Evolutionary conservation across 352 stramenopile species (phyloP).

Genomic region (Pythium dissimile): DNA sequence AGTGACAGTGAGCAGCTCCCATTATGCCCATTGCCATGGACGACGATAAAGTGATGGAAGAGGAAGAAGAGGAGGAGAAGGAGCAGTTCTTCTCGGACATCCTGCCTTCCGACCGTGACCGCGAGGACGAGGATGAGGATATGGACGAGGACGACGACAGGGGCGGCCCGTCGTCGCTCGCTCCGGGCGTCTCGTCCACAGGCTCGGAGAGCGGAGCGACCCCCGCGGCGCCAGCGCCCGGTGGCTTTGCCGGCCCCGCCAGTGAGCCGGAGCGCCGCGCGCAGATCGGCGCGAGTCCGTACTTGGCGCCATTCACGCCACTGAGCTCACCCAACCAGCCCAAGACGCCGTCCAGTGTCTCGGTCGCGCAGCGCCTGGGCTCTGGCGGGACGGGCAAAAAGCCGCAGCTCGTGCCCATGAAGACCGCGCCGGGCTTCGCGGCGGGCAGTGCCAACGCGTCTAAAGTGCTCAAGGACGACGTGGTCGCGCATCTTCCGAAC

Average conservation of each 20-base stretch:
- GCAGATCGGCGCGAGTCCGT: constrained; percentile 60
- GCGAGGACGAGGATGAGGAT: constrained; percentile 14
- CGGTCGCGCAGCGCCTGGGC: constrained; percentile 12
- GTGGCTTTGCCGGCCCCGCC: constrained; percentile 7
- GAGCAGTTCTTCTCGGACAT: constrained; percentile 24
- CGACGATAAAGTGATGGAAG: constrained; percentile 27
- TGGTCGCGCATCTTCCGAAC: constrained; percentile 49
- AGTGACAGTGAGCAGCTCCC: background rate
- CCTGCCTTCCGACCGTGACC: constrained; percentile 8
- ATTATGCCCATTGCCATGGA: constrained; percentile 1
- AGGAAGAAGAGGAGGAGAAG: constrained; percentile 22
- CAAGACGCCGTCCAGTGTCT: constrained; percentile 50
- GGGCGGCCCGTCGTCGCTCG: constrained; percentile 3
- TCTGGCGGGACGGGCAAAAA: constrained; percentile 30
- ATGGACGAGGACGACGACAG: constrained; percentile 15
- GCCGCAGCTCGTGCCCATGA: constrained; percentile 54
- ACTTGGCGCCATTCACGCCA: constrained; percentile 64
- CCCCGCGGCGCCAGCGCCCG: constrained; percentile 2
- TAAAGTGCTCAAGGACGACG: constrained; percentile 48
- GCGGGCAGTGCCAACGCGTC: constrained; percentile 18
- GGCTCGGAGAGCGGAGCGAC: constrained; percentile 13
- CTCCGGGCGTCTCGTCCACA: constrained; percentile 11
- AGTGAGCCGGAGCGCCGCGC: constrained; percentile 52
- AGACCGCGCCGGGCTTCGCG: constrained; percentile 17
- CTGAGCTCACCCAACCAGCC: constrained; percentile 48